phyloP scores from a whole-genome alignment of 2,329 filamentous ascomycete genomes.

The Aspergillaceae sp. region DNA sequence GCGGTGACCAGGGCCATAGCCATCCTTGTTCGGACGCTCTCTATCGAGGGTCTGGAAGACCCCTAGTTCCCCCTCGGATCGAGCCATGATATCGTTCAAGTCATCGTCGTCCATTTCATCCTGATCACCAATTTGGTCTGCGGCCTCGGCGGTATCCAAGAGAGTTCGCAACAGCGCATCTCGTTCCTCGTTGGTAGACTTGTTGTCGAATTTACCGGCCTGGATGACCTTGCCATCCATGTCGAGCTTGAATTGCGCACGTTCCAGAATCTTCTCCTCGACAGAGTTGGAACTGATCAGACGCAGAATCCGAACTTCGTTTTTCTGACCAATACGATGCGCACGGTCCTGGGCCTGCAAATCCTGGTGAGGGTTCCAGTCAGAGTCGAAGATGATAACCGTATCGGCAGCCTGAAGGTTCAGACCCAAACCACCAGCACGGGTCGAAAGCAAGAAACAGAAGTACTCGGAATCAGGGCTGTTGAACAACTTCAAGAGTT shows the following conservation, averaged over 20 bases:
- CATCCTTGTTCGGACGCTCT: slow-evolving; percentile 56
- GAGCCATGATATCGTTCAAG: slow-evolving; percentile 86
- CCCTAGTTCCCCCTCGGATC: slow-evolving; percentile 68
- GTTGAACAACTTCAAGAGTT: slow-evolving; percentile 83
- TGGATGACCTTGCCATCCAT: slow-evolving; percentile 99
- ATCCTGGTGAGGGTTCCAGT: slow-evolving; percentile 99
- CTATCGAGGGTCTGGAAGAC: slow-evolving; percentile 78
- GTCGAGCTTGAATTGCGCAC: slow-evolving; percentile 94
- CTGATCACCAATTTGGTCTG: slow-evolving; percentile 67
- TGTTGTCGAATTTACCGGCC: slow-evolving; percentile 98
- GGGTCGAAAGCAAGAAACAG: slow-evolving; percentile 96
- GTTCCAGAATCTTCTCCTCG: slow-evolving; percentile 96
- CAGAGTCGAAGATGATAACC: slow-evolving; percentile 98
- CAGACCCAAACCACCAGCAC: slow-evolving; percentile 92
- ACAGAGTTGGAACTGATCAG: slow-evolving; percentile 95
- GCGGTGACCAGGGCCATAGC: slow-evolving; percentile 63
- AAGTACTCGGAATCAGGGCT: slow-evolving; percentile 85
- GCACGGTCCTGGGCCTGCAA: slow-evolving; percentile 98
- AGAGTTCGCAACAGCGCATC: slow-evolving; percentile 93
- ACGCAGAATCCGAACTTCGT: slow-evolving; percentile 92
- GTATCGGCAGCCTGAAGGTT: slow-evolving; percentile 97
- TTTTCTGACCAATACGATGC: slow-evolving; percentile 99
- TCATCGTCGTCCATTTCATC: slow-evolving; percentile 99
- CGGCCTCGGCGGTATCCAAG: slow-evolving; percentile 67
- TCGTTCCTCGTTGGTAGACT: slow-evolving; percentile 95